phyloP scores from a whole-genome alignment of 306 rosid species.

The Hylodesmum podocarpum region DNA sequence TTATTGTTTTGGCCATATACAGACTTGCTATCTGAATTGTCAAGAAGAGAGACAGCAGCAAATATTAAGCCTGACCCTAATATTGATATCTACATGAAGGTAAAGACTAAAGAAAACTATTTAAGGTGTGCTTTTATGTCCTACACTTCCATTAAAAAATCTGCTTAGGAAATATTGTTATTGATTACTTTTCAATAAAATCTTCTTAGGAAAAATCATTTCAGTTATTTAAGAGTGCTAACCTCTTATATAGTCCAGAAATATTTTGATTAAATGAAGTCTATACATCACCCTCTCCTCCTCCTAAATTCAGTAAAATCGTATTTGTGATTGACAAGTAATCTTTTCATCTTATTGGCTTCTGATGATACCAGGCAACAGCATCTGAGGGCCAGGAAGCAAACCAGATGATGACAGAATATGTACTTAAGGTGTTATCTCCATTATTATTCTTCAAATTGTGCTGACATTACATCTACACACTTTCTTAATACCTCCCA shows the following conservation, averaged over 20 bases:
- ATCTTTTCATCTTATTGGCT: neutral
- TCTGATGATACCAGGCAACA: constrained; percentile 33
- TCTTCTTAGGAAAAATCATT: neutral
- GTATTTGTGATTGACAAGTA: neutral
- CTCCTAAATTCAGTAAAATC: neutral
- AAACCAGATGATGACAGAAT: constrained; percentile 44
- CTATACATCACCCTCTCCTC: neutral
- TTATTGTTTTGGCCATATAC: neutral
- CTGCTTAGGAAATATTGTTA: neutral
- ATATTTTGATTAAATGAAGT: neutral
- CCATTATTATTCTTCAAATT: neutral
- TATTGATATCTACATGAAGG: constrained; percentile 55
- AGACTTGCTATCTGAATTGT: constrained; percentile 48
- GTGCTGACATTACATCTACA: neutral
- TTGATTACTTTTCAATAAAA: neutral
- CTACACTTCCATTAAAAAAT: neutral
- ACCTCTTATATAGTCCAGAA: neutral
- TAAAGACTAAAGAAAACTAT: neutral
- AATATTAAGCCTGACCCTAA: constrained; percentile 48
- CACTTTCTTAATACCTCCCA: neutral
- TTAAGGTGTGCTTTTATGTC: neutral
- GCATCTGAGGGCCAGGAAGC: constrained; percentile 39
- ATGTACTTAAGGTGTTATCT: constrained; percentile 43
- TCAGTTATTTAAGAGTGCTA: neutral
- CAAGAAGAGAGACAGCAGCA: constrained; percentile 50